phyloP scores from a whole-genome alignment of 1,139 yeast species.

The Yamadazyma diospyri region DNA sequence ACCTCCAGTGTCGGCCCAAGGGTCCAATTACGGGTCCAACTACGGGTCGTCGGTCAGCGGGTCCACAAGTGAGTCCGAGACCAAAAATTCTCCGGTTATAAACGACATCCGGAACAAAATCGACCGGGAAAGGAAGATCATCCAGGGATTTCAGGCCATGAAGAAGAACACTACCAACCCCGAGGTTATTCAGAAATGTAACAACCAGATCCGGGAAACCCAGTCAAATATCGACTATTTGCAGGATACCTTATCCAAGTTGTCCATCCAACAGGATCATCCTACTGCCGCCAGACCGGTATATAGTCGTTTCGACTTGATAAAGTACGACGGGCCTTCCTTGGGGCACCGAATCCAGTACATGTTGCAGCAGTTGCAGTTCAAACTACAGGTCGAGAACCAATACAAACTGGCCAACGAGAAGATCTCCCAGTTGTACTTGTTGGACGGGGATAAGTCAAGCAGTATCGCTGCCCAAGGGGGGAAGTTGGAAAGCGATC shows the following conservation, averaged over 20 bases:
- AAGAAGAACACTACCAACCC: constrained; percentile 75
- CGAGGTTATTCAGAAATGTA: constrained; percentile 85
- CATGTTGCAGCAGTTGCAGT: constrained; percentile 91
- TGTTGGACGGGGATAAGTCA: constrained; percentile 85
- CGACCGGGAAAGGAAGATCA: constrained; percentile 82
- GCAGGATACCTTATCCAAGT: constrained; percentile 69
- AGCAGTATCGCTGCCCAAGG: constrained; percentile 87
- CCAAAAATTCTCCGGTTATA: constrained; percentile 25
- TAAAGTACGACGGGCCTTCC: constrained; percentile 91
- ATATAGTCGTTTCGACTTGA: constrained; percentile 70
- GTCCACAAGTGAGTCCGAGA: neutral
- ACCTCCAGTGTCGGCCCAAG: neutral
- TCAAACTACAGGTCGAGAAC: constrained; percentile 88
- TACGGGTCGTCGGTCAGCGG: constrained; percentile 1
- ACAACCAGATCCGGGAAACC: constrained; percentile 86
- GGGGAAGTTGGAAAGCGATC: constrained; percentile 79
- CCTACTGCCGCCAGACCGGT: constrained; percentile 27
- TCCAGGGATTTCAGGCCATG: constrained; percentile 80
- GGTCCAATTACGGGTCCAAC: neutral
- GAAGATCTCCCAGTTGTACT: constrained; percentile 79
- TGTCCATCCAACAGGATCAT: constrained; percentile 36
- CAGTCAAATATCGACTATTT: constrained; percentile 87
- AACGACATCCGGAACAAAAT: constrained; percentile 76
- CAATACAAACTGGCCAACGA: constrained; percentile 92
- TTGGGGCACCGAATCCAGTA: constrained; percentile 93